Evolutionary conservation across 345 rosid genomes (phyloP), one percentile per base, ranked within the genome.

Genomic region (Murraya koenigii): DNA sequence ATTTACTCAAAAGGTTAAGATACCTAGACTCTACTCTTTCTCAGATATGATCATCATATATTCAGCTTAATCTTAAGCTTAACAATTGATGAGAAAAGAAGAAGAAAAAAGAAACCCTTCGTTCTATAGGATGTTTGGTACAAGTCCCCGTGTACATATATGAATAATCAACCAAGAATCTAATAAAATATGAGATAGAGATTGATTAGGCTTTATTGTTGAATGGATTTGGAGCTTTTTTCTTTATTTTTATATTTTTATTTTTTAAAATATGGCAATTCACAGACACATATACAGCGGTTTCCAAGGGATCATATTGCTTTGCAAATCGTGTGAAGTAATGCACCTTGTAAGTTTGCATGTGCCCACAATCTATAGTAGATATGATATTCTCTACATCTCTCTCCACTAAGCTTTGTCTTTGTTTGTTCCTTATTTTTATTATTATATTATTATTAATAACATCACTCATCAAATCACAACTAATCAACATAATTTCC

Each of bases 301-400:
- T 75, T 55, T 66, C 79, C 47, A 26, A 63, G 84, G 79, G 79
- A 77, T 82, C 39, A 32, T 65, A 63, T 78, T 78, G 74, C 69
- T 75, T 69, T 33, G 77, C 84, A 75, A 71, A 79, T 79, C 82
- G 75, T 72, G 78, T 71, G 77, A 54, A 81, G 78, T 76, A 80
- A 68, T 76, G 84, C 79, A 78, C 69, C 70, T 71, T 72, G 77
- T 67, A 49, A 63, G 52, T 38, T 76, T 76, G 83, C 91, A 91
- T 85, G 89, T 89, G 91, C 80, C 81, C 81, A 62, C 77, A 91
- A 91, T 91, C 89, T 89, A 89, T 79, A 59, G 80, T 86, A 83
- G 89, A 89, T 91, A 85, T 86, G 58, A 78, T 82, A 72, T 79
- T 84, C 87, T 84, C 75, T 66, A 61, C 85, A 72, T 75, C 77